These are phyloP conservation scores for Polyporus arcularius DNA, from an alignment of 768 basidiomycete species.

Conservation along the genomic window DNA sequence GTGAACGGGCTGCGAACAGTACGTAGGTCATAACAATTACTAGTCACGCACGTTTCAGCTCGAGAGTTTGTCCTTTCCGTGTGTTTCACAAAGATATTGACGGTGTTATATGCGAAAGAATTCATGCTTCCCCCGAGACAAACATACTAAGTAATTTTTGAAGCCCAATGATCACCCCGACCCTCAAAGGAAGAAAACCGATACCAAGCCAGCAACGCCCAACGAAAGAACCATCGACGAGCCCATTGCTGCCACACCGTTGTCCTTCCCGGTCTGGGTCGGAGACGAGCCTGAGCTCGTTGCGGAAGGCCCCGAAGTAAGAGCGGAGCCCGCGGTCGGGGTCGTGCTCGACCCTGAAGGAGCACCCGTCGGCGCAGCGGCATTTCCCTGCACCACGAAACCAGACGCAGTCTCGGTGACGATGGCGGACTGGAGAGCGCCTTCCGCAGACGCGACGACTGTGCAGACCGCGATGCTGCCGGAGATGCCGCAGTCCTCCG, in stretches of 20 bases:
- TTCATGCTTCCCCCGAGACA: too few species aligned
- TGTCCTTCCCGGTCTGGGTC: background rate
- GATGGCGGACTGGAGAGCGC: conserved; percentile 7
- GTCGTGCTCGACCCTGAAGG: background rate
- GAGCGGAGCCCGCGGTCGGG: conserved; percentile 2
- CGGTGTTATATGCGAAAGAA: too few species aligned
- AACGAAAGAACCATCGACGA: conserved; percentile 8
- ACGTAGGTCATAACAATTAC: background rate
- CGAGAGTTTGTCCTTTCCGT: too few species aligned
- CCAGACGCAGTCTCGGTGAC: conserved; percentile 25
- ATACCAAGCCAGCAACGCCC: conserved; percentile 10
- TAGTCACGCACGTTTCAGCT: too few species aligned
- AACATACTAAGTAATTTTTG: background rate
- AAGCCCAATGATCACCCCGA: background rate
- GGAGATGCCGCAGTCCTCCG: conserved; percentile 30
- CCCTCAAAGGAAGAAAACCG: conserved; percentile 12
- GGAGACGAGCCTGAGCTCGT: background rate
- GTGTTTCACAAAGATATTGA: too few species aligned
- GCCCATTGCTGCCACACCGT: conserved; percentile 4
- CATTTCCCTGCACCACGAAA: conserved; percentile 31
- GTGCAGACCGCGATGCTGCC: conserved; percentile 30
- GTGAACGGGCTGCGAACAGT: background rate
- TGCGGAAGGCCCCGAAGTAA: background rate
- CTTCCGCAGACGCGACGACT: conserved; percentile 13
- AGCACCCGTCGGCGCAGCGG: background rate